Base-by-base conservation (phyloP, 495 filamentous ascomycete species). In the Xanthoparmelia taractica region DNA sequence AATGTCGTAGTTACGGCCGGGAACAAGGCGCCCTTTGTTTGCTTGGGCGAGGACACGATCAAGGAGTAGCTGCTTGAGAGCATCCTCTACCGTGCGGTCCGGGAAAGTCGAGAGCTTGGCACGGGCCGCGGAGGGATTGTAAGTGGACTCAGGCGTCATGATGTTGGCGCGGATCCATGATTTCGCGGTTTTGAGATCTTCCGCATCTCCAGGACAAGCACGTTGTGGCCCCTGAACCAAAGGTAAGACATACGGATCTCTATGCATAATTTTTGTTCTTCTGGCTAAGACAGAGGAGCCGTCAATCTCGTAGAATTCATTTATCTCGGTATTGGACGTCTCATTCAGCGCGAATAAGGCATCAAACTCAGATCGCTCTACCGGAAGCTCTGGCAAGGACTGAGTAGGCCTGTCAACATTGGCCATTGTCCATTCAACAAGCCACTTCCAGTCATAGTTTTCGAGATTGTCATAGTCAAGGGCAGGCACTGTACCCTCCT, bases 401-500 rank as follows among this genome's bases (percentile, higher is more conserved):
- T 71, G 57, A 15, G 70, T 70, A 31, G 77, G 76, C 27, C 78
- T 63, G 45, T 82, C 78, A 8, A 84, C 64, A 55, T 79, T 78
- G 18, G 75, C 71, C 48, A 73, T 73, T 20, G 84, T 83, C 94
- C 94, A 98, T 17, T 87, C 80, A 34, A 95, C 80, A 15, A 96
- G 70, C 43, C 70, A 72, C 36, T 80, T 77, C 90, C 94, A 95
- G 69, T 96, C 86, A 68, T 95, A 95, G 15, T 74, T 77, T 38
- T 84, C 75, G 8, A 91, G 76, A 65, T 95, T 72, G 43, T 85
- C 75, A 64, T 85, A 93, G 72, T 96, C 79, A 37, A 99, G 80
- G 2, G 75, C 68, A 3, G 88, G 87, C 0, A 97, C 65, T 58
- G 87, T 77, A 12, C 82, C 81, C 4, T 80, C 78, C 57, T 82